phyloP scores from a whole-genome alignment of 352 stramenopile species.

The Phytopythium boreale region DNA sequence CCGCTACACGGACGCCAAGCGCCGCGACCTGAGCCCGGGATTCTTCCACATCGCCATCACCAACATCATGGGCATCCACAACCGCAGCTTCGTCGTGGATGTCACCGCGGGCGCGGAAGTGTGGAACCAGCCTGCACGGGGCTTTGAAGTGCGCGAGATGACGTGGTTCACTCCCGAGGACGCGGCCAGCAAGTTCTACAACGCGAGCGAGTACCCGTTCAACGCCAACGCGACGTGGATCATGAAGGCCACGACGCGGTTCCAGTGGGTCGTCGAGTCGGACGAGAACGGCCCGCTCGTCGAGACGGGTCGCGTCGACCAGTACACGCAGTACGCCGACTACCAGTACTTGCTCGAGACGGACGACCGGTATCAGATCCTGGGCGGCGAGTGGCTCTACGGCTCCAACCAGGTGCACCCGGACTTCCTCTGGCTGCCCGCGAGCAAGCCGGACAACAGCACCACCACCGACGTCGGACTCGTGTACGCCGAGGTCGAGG shows the following conservation, averaged over 20 bases:
- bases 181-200: slow-evolving; percentile 43
- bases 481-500: slow-evolving; percentile 45
- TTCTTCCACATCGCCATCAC: slow-evolving; percentile 53
- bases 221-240: slow-evolving; percentile 55
- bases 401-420: slow-evolving; percentile 51
- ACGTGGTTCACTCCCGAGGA: slow-evolving; percentile 33
- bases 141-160: slow-evolving; percentile 47
- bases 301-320: slow-evolving; percentile 36
- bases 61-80: slow-evolving; percentile 53
- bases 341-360: slow-evolving; percentile 76
- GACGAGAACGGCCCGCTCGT: slow-evolving; percentile 51
- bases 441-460: slow-evolving; percentile 30
- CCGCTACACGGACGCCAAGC: slow-evolving; percentile 33
- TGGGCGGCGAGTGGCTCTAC: slow-evolving; percentile 67
- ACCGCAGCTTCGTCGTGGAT: slow-evolving; percentile 49
- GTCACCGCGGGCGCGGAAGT: slow-evolving; percentile 52
- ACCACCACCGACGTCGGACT: slow-evolving; percentile 40
- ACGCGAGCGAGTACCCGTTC: slow-evolving; percentile 52
- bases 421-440: slow-evolving; percentile 73
- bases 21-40: slow-evolving; percentile 41
- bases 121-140: slow-evolving; percentile 57
- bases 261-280: slow-evolving; percentile 60
- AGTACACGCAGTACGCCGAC: slow-evolving; percentile 47
- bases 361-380: slow-evolving; percentile 55
- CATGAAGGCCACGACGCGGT: slow-evolving; percentile 48